Evolutionary conservation across 805 yeast genomes (phyloP).

Genomic region (Saccharomycopsis sp.): DNA sequence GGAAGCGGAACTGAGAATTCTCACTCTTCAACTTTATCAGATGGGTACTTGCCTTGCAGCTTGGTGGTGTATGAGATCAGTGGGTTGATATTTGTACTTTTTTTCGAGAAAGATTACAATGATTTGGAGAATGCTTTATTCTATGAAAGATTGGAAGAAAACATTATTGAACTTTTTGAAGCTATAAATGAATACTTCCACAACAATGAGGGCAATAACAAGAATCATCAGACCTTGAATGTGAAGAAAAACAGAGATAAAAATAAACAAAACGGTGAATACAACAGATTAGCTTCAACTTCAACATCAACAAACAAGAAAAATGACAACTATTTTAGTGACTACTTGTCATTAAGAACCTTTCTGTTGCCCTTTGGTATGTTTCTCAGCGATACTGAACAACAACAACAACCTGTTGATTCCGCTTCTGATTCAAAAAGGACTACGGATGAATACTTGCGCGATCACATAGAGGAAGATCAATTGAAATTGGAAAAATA

Average conservation of each 20-base stretch:
- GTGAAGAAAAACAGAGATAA: background rate
- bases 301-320: background rate
- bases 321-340: background rate
- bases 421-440: background rate
- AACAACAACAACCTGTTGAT: background rate
- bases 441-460: constrained; percentile 3
- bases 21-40: background rate
- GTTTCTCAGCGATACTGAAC: constrained; percentile 1
- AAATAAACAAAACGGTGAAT: background rate
- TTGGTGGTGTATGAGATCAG: constrained; percentile 10
- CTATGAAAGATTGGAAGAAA: constrained; percentile 19
- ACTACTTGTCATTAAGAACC: constrained; percentile 6
- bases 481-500: constrained; percentile 12
- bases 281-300: background rate
- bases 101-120: constrained; percentile 14
- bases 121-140: constrained; percentile 11
- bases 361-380: constrained; percentile 18
- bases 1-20: background rate
- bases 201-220: background rate
- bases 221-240: too few species aligned
- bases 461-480: constrained; percentile 12
- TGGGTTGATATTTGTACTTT: constrained; percentile 11
- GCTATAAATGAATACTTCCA: constrained; percentile 15
- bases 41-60: constrained; percentile 8
- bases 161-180: constrained; percentile 16